These are phyloP conservation scores for Chaetomium tenue DNA, from an alignment of 495 filamentous ascomycete genomes.

Conservation along the genomic window DNA sequence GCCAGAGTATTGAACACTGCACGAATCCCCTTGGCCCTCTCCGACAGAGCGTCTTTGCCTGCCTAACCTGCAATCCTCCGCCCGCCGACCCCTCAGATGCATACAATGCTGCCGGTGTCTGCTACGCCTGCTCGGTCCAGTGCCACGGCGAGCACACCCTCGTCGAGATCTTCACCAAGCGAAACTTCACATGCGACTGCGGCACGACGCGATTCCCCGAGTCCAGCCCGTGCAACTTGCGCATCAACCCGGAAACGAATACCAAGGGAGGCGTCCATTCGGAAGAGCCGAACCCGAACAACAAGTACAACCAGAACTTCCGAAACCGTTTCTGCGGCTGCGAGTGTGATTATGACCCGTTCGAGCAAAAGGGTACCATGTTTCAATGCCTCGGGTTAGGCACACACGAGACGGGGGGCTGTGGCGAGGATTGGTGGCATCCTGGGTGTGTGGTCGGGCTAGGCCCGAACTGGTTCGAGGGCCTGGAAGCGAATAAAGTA, in stretches of 20 bases:
- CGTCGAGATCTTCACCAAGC: constrained; percentile 94
- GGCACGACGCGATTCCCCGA: constrained; percentile 77
- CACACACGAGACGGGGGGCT: constrained; percentile 74
- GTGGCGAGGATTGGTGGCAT: constrained; percentile 99
- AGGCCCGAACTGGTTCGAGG: constrained; percentile 56
- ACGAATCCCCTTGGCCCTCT: constrained; percentile 82
- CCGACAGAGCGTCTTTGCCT: constrained; percentile 83
- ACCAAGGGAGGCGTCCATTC: constrained; percentile 72
- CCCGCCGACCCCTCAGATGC: constrained; percentile 56
- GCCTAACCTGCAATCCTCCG: constrained; percentile 87
- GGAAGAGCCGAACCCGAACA: constrained; percentile 65
- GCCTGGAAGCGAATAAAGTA: constrained; percentile 45
- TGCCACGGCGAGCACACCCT: constrained; percentile 94
- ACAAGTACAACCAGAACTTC: constrained; percentile 95
- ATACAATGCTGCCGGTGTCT: constrained; percentile 80
- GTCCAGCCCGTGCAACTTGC: constrained; percentile 69
- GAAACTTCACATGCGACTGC: constrained; percentile 95
- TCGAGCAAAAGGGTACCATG: constrained; percentile 95
- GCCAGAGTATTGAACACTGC: constrained; percentile 84
- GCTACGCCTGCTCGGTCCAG: constrained; percentile 93
- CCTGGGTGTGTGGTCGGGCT: constrained; percentile 88
- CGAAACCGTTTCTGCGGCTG: constrained; percentile 91
- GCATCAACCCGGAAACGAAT: constrained; percentile 69
- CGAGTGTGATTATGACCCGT: constrained; percentile 75
- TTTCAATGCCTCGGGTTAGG: constrained; percentile 93